Base-by-base conservation (phyloP, 306 rosid genomes). In the Rosa lucieae region DNA sequence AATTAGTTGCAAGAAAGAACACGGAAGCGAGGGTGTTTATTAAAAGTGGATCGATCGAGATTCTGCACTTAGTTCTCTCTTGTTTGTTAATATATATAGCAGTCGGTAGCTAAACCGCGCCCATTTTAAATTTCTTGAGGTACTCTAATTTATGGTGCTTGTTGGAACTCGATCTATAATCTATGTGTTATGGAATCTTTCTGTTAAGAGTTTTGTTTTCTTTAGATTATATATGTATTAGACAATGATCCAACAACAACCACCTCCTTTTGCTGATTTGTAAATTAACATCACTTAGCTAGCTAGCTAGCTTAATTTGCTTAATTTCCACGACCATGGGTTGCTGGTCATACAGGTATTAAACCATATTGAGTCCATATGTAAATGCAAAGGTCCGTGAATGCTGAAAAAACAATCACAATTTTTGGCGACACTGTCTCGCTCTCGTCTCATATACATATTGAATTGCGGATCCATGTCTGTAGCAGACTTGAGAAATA, bases 161-260 rank as follows among this genome's bases (percentile, higher is more conserved):
- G 39, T 63, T 63, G 8, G n/a, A 63, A 13, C 43, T 63, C 37
- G 37, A 32, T 32, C 43, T 29, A 63, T 63, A 29, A 56, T 35
- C 4, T 12, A 37, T 52, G 13, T 39, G 2, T 3, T 42, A n/a
- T 21, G 53, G 77, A 74, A 74, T 55, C 67, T 20, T 74, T 74
- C 67, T 37, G 40, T 14, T 40, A 42, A 32, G 21, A 4, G n/a
- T 76, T 20, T 72, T 47, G 48, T 32, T 76, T 76, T 46, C 13
- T 46, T 29, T 35, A 15, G 6, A 26, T 14, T 71, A 6, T 47
- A 10, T 48, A 14, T 72, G 10, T 14, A 72, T 3, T 9, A 48
- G 79, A 76, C 17, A 62, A 62, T 47, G 47, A 76, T 76, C 63
- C 29, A 56, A 21, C 58, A 29, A 10, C 63, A 73, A 73, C 77